Conservation (phyloP, 352 stramenopile species). For the Pythium phragmitis region DNA sequence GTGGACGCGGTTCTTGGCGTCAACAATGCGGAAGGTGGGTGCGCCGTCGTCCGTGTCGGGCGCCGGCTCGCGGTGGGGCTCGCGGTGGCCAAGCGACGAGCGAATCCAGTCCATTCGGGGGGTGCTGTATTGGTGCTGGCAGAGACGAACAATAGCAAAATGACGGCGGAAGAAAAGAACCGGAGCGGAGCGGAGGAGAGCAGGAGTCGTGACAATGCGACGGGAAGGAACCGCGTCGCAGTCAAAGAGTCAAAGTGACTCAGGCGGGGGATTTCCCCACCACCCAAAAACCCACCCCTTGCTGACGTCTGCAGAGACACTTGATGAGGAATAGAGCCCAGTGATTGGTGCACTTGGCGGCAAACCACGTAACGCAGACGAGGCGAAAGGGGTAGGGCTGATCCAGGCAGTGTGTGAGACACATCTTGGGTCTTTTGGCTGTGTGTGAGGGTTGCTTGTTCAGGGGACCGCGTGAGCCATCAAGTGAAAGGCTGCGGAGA, state of each 20-base stretch:
- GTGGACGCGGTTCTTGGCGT: slow-evolving; percentile 70
- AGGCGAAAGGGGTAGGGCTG: slow-evolving; percentile 12
- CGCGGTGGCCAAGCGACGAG: slow-evolving; percentile 15
- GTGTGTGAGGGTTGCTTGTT: slow-evolving; percentile 10
- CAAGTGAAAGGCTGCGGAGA: slow-evolving; percentile 14
- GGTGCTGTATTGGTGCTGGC: neutral
- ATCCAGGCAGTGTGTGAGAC: slow-evolving; percentile 21
- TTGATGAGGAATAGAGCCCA: neutral
- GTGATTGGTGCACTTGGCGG: slow-evolving; percentile 18
- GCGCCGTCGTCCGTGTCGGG: slow-evolving; percentile 25
- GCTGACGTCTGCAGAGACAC: slow-evolving; percentile 24
- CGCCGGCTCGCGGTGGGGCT: slow-evolving; percentile 21
- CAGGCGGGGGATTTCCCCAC: slow-evolving; percentile 9
- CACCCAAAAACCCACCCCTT: slow-evolving; percentile 24
- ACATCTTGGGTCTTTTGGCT: slow-evolving; percentile 11
- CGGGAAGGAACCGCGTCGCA: slow-evolving; percentile 14
- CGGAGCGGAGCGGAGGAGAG: slow-evolving; percentile 7
- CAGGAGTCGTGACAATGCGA: slow-evolving; percentile 13
- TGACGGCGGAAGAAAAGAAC: slow-evolving; percentile 3
- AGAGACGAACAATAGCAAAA: slow-evolving; percentile 13
- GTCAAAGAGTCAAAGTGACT: slow-evolving; percentile 20
- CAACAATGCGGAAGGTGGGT: slow-evolving; percentile 66
- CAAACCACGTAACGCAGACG: slow-evolving; percentile 23
- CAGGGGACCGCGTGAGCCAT: slow-evolving; percentile 24
- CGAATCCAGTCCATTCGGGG: slow-evolving; percentile 27